Evolutionary conservation across 768 basidiomycete genomes (phyloP).

Genomic region (Trametes meyenii): DNA sequence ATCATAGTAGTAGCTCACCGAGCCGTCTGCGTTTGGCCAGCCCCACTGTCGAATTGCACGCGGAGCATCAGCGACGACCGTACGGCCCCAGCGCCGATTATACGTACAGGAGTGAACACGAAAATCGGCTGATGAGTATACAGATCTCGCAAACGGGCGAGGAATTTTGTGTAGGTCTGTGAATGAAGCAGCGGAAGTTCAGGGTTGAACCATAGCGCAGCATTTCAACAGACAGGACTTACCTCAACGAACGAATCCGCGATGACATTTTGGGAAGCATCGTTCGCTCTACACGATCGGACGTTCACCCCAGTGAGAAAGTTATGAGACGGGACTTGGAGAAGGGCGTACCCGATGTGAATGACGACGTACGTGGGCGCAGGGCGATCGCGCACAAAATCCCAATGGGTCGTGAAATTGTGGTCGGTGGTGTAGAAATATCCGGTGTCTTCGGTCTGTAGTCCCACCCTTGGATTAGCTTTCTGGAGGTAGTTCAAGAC

Average conservation of each 20-base stretch:
- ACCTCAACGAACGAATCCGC: constrained; percentile 48
- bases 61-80: background rate
- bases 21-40: constrained; percentile 55
- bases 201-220: background rate
- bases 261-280: constrained; percentile 54
- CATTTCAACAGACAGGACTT: constrained; percentile 1
- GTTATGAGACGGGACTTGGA: background rate
- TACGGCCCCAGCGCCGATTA: background rate
- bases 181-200: too few species aligned
- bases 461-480: background rate
- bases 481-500: background rate
- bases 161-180: constrained; percentile 52
- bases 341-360: constrained; percentile 50
- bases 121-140: constrained; percentile 52
- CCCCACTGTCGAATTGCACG: constrained; percentile 45
- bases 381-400: constrained; percentile 52
- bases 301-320: too few species aligned
- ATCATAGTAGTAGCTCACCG: constrained; percentile 47
- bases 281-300: constrained; percentile 47
- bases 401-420: constrained; percentile 63
- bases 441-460: constrained; percentile 58
- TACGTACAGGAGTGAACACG: constrained; percentile 53
- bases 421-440: constrained; percentile 56
- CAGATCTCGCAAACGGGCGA: constrained; percentile 46
- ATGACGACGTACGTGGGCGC: constrained; percentile 54